Evolutionary conservation across 805 yeast genomes (phyloP).

Genomic region (Schizosaccharomyces osmophilus): DNA sequence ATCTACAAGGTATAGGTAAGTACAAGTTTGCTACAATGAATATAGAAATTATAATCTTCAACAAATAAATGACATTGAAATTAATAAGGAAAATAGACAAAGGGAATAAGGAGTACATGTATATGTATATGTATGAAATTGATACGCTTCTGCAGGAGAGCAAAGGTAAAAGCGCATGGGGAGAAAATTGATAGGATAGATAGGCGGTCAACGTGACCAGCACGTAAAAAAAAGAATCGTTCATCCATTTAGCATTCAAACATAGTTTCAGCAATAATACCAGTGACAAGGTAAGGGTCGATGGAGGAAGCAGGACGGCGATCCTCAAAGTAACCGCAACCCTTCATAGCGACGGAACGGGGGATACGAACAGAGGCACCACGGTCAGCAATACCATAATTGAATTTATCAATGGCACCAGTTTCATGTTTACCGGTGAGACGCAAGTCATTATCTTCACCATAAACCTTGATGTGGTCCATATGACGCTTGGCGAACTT

Average conservation of each 20-base stretch:
- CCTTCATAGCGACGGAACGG: conserved; percentile 94
- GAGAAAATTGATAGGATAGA: not conserved
- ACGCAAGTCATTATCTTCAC: conserved; percentile 85
- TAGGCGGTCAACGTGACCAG: not conserved
- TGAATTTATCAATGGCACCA: conserved; percentile 73
- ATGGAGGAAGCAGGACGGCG: conserved; percentile 99
- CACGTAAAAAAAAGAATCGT: not conserved
- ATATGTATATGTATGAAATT: no score
- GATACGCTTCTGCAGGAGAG: no score
- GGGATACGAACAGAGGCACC: conserved; percentile 98
- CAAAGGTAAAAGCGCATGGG: no score
- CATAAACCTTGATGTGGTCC: conserved; percentile 87
- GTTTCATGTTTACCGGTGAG: conserved; percentile 97
- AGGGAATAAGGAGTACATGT: no score
- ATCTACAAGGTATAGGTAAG: no score
- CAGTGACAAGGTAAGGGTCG: conserved; percentile 95
- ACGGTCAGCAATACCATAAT: conserved; percentile 97
- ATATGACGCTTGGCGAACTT: conserved; percentile 86
- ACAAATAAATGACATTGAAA: no score
- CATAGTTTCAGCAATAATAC: conserved; percentile 91
- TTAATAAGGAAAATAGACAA: no score
- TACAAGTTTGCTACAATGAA: no score
- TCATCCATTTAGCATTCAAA: conserved; percentile 3
- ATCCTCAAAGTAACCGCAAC: conserved; percentile 95
- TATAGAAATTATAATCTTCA: no score